phyloP scores from a whole-genome alignment of 2,329 filamentous ascomycete genomes.

The Zymoseptoria passerinii region DNA sequence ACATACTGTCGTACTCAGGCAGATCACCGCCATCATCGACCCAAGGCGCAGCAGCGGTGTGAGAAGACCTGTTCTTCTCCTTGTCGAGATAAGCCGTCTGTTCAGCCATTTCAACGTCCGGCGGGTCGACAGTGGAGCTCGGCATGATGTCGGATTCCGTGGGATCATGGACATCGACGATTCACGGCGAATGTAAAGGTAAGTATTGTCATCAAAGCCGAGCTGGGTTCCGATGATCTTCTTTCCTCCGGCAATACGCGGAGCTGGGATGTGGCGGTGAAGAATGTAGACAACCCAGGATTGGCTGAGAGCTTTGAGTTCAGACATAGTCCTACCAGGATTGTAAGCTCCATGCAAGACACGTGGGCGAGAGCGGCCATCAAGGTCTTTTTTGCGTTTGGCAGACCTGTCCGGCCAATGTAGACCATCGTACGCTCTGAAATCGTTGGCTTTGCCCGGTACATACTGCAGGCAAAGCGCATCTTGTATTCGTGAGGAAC shows the following conservation, averaged over 20 bases:
- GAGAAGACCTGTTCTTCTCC: not conserved
- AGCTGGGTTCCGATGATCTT: not conserved
- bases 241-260: not conserved
- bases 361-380: not conserved
- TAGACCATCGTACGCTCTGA: not conserved
- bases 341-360: not conserved
- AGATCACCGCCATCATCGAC: not conserved
- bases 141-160: not conserved
- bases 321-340: not conserved
- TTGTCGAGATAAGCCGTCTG: not conserved
- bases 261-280: not conserved
- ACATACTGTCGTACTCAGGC: constrained; percentile 1
- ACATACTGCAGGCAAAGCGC: not conserved
- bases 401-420: not conserved
- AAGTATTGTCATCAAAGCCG: not conserved
- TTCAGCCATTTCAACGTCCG: not conserved
- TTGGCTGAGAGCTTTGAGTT: not conserved
- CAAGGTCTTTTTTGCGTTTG: not conserved
- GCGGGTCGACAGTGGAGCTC: not conserved
- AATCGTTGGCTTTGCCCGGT: not conserved
- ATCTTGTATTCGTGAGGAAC: no score
- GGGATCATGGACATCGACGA: not conserved
- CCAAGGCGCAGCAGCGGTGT: not conserved
- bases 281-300: not conserved
- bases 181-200: not conserved